Base-by-base conservation (phyloP, 495 filamentous ascomycete genomes). In the Podospora pseudocomata region DNA sequence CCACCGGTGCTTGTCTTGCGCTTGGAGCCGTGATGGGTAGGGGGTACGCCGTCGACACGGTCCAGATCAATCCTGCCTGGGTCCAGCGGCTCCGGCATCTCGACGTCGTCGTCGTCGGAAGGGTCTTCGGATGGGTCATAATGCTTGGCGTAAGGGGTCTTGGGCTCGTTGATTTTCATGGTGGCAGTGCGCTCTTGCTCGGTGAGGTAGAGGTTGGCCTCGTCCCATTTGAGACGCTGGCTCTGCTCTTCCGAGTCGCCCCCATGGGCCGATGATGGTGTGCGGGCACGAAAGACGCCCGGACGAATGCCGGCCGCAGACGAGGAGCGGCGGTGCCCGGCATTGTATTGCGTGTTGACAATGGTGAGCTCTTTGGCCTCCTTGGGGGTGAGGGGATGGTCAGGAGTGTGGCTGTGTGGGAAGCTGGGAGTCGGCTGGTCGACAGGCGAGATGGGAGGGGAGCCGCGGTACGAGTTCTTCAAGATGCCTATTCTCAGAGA, bases 81-180 rank as follows among this genome's bases (percentile, higher is more conserved):
- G 68, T 75, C 71, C 65, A 75, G 72, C 55, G 70, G 69, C 71
- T 75, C 76, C 27, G 77, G 79, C 73, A 88, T 85, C 60, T 95
- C 93, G n/a, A 95, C 80, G 74, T 92, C 84, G 75, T 96, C 90
- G 64, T 90, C 91, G 64, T 90, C 91, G 19, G 83, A 85, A 44
- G 92, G 91, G 67, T 98, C 95, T 73, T 97, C 91, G 39, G 86
- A 74, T 18, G 93, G 93, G 74, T 99, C 93, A 74, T 97, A 97
- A 69, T 91, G 91, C 72, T 87, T 90, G 18, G 92, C 95, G 71
- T 92, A 99, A 0, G 95, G 95, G 19, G 95, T 99, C 85, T 99
- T 99, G 61, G 95, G 95, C 81, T 99, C 95, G 71, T 91, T 89
- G 74, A 99, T 98, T 84, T 98, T 98, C 96, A 98, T 98, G 59